These are phyloP conservation scores for Metschnikowia gelsemii DNA, from an alignment of 805 yeast species.

Conservation along the genomic window DNA sequence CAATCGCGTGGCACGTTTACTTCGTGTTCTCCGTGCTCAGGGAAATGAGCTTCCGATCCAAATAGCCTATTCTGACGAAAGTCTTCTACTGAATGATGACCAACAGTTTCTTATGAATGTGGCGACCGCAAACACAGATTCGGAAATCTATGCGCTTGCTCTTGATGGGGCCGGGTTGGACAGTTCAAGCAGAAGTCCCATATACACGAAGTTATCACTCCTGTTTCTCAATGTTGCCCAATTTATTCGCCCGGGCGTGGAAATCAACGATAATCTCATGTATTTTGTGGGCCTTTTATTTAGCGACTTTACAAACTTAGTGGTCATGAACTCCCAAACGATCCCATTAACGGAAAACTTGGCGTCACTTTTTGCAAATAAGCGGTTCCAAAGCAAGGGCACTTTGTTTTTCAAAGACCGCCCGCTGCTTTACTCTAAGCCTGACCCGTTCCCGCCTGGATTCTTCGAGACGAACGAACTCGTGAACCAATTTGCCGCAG, in stretches of 20 bases:
- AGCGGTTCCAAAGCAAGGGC: constrained; percentile 25
- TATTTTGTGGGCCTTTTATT: constrained; percentile 2
- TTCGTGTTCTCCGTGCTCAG: constrained; percentile 27
- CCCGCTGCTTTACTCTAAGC: constrained; percentile 20
- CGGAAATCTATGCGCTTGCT: background rate
- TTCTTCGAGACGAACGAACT: constrained; percentile 30
- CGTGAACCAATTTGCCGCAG: constrained; percentile 24
- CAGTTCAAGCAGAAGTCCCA: too few species aligned
- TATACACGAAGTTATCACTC: constrained; percentile 22
- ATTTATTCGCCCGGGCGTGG: constrained; percentile 7
- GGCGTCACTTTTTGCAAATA: constrained; percentile 19
- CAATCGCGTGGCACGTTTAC: constrained; percentile 21
- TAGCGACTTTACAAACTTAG: constrained; percentile 10
- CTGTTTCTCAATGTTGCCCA: constrained; percentile 29
- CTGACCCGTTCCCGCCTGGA: constrained; percentile 26
- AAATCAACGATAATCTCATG: constrained; percentile 4
- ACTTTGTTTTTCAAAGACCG: constrained; percentile 31
- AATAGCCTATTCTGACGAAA: constrained; percentile 22
- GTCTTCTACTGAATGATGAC: constrained; percentile 9
- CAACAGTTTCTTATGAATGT: constrained; percentile 1
- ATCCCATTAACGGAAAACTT: constrained; percentile 11
- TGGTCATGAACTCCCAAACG: constrained; percentile 8
- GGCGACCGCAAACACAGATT: constrained; percentile 12
- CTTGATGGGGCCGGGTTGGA: constrained; percentile 13
- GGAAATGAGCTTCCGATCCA: constrained; percentile 33